Base-by-base conservation (phyloP, 192 early-diverging fungal species). In the Entomortierella parvispora region DNA sequence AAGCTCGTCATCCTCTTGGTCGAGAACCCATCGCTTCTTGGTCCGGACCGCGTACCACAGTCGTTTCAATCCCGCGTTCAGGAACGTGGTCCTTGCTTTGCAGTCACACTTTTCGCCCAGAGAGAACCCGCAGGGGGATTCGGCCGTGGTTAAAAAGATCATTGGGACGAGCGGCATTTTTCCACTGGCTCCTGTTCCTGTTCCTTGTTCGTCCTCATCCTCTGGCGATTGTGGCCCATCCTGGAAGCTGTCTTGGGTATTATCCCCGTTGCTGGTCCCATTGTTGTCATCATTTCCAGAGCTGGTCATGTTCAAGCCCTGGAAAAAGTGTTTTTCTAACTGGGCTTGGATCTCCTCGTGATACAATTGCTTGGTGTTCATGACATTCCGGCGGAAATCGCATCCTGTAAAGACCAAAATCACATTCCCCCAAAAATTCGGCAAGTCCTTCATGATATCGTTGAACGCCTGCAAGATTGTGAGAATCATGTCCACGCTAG, bases 401-500 rank as follows among this genome's bases (percentile, higher is more conserved):
- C 74, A 77, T 53, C 74, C 74, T 20, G 74, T 77, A 63, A 77
- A 77, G 5, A 77, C 74, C 15, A 77, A 42, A 3, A 77, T 43
- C 7, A 77, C 74, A 22, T 77, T 77, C 14, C 68, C 65, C 74
- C 74, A 77, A 32, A 77, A 77, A 33, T 62, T 61, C 17, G 74
- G 74, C 26, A 68, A 77, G 0, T 77, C 74, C 60, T 77, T 62
- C 74, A 77, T 77, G 48, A 77, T 77, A 5, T 77, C 74, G 60
- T 77, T 77, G 43, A 68, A 68, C 2, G 74, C 45, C 29, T 52
- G n/a, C 46, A 77, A 23, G 18, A 77, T 77, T 28, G 74, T 77
- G 3, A 77, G 29, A 18, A 77, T 68, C 65, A 77, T 77, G 28
- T 77, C 74, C 33, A 77, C 65, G 22, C 74, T 77, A 59, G 2